Evolutionary conservation across 805 yeast species (phyloP).

Genomic region (Barnettozyma wickerhamii): DNA sequence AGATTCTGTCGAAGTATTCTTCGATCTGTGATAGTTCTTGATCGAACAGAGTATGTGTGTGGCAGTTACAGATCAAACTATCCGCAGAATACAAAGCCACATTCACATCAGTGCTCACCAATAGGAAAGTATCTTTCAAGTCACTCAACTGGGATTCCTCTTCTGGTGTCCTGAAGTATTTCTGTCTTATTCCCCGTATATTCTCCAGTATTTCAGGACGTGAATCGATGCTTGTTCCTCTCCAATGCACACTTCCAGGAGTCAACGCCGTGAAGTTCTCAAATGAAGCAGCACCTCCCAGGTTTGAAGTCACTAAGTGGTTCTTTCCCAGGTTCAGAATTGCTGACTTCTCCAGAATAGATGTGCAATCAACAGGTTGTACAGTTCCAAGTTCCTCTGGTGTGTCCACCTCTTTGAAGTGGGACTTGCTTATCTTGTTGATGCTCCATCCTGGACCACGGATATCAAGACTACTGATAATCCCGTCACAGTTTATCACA

Average conservation of each 20-base stretch:
- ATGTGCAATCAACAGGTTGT: conserved; percentile 28
- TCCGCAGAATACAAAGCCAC: conserved; percentile 43
- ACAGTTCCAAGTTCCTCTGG: conserved; percentile 43
- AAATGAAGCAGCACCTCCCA: conserved; percentile 34
- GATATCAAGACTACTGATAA: conserved; percentile 14
- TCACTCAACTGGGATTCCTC: not conserved
- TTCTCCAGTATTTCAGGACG: conserved; percentile 27
- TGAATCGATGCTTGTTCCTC: conserved; percentile 10
- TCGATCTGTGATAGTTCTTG: conserved; percentile 15
- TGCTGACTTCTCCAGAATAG: conserved; percentile 38
- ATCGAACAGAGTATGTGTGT: conserved; percentile 40
- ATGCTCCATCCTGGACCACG: conserved; percentile 48
- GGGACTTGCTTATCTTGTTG: conserved; percentile 32
- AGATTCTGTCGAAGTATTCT: conserved; percentile 23
- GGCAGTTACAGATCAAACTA: conserved; percentile 43
- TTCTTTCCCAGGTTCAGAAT: conserved; percentile 37
- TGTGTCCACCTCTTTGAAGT: conserved; percentile 47
- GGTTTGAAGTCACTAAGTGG: conserved; percentile 35
- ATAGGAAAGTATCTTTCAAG: conserved; percentile 28
- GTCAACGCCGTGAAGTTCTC: conserved; percentile 27
- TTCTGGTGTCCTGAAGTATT: conserved; percentile 13
- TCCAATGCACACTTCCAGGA: conserved; percentile 3
- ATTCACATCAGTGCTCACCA: conserved; percentile 41
- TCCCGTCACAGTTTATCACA: not conserved
- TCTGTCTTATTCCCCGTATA: conserved; percentile 16